Conservation (phyloP, 306 rosid species). For the Pterocarpus macrocarpus region DNA sequence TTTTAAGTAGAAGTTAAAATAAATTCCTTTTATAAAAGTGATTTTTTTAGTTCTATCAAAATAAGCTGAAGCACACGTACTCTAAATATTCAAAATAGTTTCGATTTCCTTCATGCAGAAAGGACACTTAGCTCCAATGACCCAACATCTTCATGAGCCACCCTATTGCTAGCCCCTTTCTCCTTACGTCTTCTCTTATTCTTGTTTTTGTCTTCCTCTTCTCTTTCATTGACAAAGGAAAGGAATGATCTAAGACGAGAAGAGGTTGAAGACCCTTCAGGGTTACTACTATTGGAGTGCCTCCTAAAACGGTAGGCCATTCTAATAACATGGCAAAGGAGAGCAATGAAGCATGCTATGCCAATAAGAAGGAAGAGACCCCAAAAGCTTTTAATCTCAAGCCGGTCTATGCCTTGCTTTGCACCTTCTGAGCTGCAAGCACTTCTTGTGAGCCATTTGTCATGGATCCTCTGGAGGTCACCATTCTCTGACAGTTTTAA, state of each 20-base stretch:
- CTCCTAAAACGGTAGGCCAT: slow-evolving; percentile 62
- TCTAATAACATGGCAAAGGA: slow-evolving; percentile 53
- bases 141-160: slow-evolving; percentile 29
- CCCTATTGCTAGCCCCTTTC: slow-evolving; percentile 39
- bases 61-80: too few relatives aligned
- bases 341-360: slow-evolving; percentile 67
- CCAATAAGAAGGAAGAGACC: slow-evolving; percentile 74
- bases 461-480: slow-evolving; percentile 79
- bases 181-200: slow-evolving; percentile 58
- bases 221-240: slow-evolving; percentile 70
- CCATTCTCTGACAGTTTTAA: slow-evolving; percentile 75
- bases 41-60: too few relatives aligned
- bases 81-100: too few relatives aligned
- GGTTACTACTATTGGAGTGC: slow-evolving; percentile 13
- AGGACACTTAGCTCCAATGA: background rate
- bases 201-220: slow-evolving; percentile 48
- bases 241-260: slow-evolving; percentile 64
- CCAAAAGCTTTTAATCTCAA: slow-evolving; percentile 71
- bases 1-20: too few relatives aligned
- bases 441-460: slow-evolving; percentile 77
- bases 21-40: too few relatives aligned
- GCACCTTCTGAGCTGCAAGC: slow-evolving; percentile 73
- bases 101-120: too few relatives aligned
- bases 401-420: slow-evolving; percentile 65
- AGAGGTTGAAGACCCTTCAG: slow-evolving; percentile 42